Conservation (phyloP, 2,329 filamentous ascomycete genomes). For the Elsinoe necatrix region DNA sequence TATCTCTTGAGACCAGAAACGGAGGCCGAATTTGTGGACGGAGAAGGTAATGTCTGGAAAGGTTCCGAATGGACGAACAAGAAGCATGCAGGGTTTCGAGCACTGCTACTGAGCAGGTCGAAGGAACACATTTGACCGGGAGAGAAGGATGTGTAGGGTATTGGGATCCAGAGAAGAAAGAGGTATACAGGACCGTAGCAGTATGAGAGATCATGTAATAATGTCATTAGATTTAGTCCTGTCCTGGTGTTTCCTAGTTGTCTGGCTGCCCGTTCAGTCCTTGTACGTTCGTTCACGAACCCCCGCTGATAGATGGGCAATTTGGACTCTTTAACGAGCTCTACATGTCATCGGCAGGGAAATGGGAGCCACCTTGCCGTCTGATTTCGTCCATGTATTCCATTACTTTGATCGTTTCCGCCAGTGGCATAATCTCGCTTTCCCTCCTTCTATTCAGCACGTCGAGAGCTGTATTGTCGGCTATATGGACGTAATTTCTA, state of each 20-base stretch:
- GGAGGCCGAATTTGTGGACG: conserved; percentile 19
- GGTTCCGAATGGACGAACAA: neutral
- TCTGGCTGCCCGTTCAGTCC: too few species aligned
- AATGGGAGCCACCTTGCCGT: conserved; percentile 27
- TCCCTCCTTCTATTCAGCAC: conserved; percentile 33
- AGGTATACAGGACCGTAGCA: neutral
- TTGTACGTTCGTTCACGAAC: too few species aligned
- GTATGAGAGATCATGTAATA: too few species aligned
- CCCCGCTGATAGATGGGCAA: too few species aligned
- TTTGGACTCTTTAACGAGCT: too few species aligned
- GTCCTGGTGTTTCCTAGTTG: too few species aligned
- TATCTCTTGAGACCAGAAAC: conserved; percentile 23
- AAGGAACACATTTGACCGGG: neutral
- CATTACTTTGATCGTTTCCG: conserved; percentile 40
- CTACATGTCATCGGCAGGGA: conserved; percentile 17
- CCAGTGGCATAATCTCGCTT: conserved; percentile 39
- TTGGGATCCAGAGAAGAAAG: neutral
- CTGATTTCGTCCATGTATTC: conserved; percentile 42
- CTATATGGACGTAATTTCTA: conserved; percentile 40
- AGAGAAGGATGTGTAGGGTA: neutral
- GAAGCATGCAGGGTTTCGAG: neutral
- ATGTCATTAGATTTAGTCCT: too few species aligned
- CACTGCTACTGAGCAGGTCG: neutral
- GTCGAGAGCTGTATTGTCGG: conserved; percentile 37
- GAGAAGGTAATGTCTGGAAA: conserved; percentile 14